phyloP scores from a whole-genome alignment of 1,139 yeast genomes.

The Suzukiozyma palmioleophila region DNA sequence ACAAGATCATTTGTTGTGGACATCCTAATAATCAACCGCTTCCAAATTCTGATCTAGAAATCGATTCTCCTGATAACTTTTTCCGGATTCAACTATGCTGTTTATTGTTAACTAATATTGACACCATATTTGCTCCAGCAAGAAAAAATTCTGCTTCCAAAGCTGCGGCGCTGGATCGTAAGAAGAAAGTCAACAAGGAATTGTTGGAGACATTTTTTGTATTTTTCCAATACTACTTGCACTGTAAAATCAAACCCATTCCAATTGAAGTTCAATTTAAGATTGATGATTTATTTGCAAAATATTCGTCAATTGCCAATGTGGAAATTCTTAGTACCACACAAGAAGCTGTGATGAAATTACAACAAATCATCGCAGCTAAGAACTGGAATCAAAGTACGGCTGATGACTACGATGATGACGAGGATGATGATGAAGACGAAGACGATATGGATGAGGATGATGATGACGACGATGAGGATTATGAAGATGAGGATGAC shows the following conservation, averaged over 20 bases:
- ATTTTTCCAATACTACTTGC: slow-evolving; percentile 72
- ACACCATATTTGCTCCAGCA: slow-evolving; percentile 8
- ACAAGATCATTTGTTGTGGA: slow-evolving; percentile 61
- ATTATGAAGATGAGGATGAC: slow-evolving; percentile 16
- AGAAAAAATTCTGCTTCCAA: slow-evolving; percentile 4
- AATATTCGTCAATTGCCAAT: slow-evolving; percentile 15
- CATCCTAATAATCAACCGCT: slow-evolving; percentile 61
- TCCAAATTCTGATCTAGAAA: slow-evolving; percentile 36
- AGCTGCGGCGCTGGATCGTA: slow-evolving; percentile 6
- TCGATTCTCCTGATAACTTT: slow-evolving; percentile 65
- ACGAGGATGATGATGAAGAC: slow-evolving; percentile 14
- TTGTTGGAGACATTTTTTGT: slow-evolving; percentile 45
- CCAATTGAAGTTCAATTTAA: slow-evolving; percentile 63
- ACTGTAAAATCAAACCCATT: slow-evolving; percentile 58
- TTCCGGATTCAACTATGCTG: slow-evolving; percentile 62
- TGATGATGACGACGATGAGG: slow-evolving; percentile 16
- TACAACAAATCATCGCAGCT: slow-evolving; percentile 26
- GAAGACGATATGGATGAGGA: slow-evolving; percentile 16
- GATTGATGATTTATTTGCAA: slow-evolving; percentile 41
- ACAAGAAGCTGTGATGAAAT: slow-evolving; percentile 35
- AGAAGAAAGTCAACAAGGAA: slow-evolving; percentile 14
- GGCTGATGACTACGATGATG: slow-evolving; percentile 15
- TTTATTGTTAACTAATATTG: slow-evolving; percentile 19
- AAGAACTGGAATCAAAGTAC: slow-evolving; percentile 15
- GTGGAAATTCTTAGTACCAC: slow-evolving; percentile 36